Conservation (phyloP, 371 early-diverging fungal species). For the Batkoa obscura region DNA sequence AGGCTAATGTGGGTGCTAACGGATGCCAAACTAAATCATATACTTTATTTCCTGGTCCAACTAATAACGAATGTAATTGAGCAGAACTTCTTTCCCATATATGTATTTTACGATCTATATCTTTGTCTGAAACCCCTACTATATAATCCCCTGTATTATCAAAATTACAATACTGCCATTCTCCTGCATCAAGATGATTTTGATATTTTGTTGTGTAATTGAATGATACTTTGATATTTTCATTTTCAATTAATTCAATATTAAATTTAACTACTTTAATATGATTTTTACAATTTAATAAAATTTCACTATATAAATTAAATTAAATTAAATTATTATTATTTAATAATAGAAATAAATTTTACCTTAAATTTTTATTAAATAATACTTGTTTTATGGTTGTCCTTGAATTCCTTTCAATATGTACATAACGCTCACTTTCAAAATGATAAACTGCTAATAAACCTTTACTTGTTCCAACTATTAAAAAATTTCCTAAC, state of each 20-base stretch:
- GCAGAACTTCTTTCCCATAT: background rate
- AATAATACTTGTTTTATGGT: background rate
- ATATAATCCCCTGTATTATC: background rate
- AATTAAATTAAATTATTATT: background rate
- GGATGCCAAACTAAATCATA: background rate
- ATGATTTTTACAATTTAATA: background rate
- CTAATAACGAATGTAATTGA: background rate
- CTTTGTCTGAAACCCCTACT: background rate
- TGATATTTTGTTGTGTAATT: background rate
- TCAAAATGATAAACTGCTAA: background rate
- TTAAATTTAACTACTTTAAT: background rate
- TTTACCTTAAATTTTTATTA: background rate
- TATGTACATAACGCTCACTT: background rate
- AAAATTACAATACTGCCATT: background rate
- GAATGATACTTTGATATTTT: background rate
- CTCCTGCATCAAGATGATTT: background rate
- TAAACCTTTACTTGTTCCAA: background rate
- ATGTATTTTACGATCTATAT: background rate
- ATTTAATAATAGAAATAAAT: background rate
- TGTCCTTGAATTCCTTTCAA: background rate
- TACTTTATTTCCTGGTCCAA: background rate
- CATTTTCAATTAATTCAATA: background rate
- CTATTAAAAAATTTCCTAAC: background rate
- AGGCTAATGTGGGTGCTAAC: background rate
- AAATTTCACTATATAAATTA: background rate